Base-by-base conservation (phyloP, 2,329 filamentous ascomycete genomes). In the Dothideomycetes sp. region DNA sequence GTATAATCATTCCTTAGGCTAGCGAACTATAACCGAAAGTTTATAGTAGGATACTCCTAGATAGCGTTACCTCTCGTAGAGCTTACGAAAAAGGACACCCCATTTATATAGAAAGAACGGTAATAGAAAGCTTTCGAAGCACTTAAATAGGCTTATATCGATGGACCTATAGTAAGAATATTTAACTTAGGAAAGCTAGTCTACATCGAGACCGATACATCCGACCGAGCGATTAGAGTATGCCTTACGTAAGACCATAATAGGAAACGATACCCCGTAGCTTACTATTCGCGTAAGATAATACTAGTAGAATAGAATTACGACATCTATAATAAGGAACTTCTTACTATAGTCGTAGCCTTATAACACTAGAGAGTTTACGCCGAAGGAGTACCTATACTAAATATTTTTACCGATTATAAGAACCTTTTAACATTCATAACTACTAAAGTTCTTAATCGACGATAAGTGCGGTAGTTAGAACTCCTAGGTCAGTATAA, bases 1-100 rank as follows among this genome's bases (percentile, higher is more conserved):
- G 30, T 53, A 27, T 47, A 52, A 39, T 38, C 38, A 19, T 53
- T 54, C 41, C 25, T 47, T 36, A 30, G 45, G 25, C 34, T 49
- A 15, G 35, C 32, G 2, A 49, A 49, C 41, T 49, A 39, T 31
- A 39, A 49, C 32, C 18, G n/a, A 30, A 37, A 36, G 20, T 49
- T 49, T 31, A 41, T 49, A 17, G 31, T 33, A 23, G 34, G 32
- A 12, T 49, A 47, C 41, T 47, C 39, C 2, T 36, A 46, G 12
- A 33, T 41, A 13, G 31, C 28, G 18, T 32, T 18, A 16, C 37
- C 32, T 12, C 29, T 49, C 13, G 45, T 33, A 18, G 29, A 40
- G 11, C 41, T 46, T 28, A 48, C 22, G 15, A 41, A 35, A 12
- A 44, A 48, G 31, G 38, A 47, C 8, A 28, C 10, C 2, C 17